Conservation (phyloP, 257 asterid genomes). For the Primulina eburnea region DNA sequence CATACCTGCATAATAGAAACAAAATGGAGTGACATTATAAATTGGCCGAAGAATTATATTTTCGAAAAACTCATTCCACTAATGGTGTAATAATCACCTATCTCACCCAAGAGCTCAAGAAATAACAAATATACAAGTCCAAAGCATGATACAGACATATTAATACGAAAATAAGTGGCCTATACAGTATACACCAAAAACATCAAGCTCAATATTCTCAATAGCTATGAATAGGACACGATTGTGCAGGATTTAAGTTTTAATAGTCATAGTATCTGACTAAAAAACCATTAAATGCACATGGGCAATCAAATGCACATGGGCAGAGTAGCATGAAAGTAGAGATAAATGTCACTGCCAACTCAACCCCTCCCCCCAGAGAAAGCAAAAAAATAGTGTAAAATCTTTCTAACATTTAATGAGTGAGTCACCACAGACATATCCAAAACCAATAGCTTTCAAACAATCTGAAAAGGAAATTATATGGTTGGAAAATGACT, state of each 20-base stretch:
- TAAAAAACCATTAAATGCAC: constrained; percentile 33
- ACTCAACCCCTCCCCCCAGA: constrained; percentile 30
- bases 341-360: constrained; percentile 34
- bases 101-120: neutral
- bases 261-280: constrained; percentile 24
- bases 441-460: constrained; percentile 41
- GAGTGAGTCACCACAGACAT: constrained; percentile 24
- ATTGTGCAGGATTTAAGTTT: constrained; percentile 18
- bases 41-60: neutral
- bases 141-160: neutral
- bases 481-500: constrained; percentile 40
- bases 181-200: neutral
- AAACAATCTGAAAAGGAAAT: constrained; percentile 32
- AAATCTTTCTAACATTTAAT: constrained; percentile 26
- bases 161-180: neutral
- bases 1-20: constrained; percentile 59
- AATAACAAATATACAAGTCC: neutral
- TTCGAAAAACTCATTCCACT: neutral
- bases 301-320: constrained; percentile 33
- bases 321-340: constrained; percentile 33
- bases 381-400: constrained; percentile 37
- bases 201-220: constrained; percentile 5
- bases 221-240: constrained; percentile 28
- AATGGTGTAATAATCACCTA: constrained; percentile 4
- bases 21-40: constrained; percentile 11